A percentile compares a stretch with the other conserved stretches of the same genome.
phyloP scores from a whole-genome alignment of 768 basidiomycete species.

The Panaeolus cyanescens region DNA sequence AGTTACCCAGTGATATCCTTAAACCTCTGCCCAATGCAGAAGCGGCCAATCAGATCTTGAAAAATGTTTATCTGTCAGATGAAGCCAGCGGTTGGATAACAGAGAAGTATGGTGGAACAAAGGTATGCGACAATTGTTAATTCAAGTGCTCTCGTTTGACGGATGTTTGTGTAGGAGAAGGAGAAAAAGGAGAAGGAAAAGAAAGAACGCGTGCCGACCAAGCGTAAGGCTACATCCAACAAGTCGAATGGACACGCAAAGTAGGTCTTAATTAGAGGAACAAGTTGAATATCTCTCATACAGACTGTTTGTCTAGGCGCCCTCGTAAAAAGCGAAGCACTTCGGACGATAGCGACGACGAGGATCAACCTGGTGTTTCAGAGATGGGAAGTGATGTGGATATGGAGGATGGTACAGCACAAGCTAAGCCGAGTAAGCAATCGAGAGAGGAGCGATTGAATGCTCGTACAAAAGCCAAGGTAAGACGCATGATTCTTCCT shows the following conservation, averaged over 20 bases:
- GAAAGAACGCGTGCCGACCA: slow-evolving; percentile 49
- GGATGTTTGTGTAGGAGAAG: slow-evolving; percentile 23
- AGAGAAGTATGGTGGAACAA: slow-evolving; percentile 41
- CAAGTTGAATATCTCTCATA: slow-evolving; percentile 9
- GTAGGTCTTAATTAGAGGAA: slow-evolving; percentile 29
- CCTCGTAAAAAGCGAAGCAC: slow-evolving; percentile 32
- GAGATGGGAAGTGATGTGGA: slow-evolving; percentile 41
- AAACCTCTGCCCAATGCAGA: slow-evolving; percentile 67
- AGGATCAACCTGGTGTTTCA: slow-evolving; percentile 29
- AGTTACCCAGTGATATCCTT: slow-evolving; percentile 82
- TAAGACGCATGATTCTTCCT: neutral
- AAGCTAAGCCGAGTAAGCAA: neutral
- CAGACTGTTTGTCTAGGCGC: slow-evolving; percentile 28
- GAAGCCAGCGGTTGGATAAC: slow-evolving; percentile 59
- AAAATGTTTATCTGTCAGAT: slow-evolving; percentile 68
- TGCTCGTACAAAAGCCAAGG: neutral
- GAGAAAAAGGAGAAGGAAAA: slow-evolving; percentile 39
- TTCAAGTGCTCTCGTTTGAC: slow-evolving; percentile 3
- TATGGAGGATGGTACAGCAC: slow-evolving; percentile 26
- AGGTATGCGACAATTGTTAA: slow-evolving; percentile 24
- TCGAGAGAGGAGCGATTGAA: neutral
- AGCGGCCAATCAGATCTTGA: slow-evolving; percentile 66
- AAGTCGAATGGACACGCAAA: slow-evolving; percentile 52
- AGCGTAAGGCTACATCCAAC: slow-evolving; percentile 52
- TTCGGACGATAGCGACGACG: slow-evolving; percentile 42